These are phyloP conservation scores for Pseudocercospora cruenta DNA, from an alignment of 2,329 filamentous ascomycete species.

Conservation along the genomic window DNA sequence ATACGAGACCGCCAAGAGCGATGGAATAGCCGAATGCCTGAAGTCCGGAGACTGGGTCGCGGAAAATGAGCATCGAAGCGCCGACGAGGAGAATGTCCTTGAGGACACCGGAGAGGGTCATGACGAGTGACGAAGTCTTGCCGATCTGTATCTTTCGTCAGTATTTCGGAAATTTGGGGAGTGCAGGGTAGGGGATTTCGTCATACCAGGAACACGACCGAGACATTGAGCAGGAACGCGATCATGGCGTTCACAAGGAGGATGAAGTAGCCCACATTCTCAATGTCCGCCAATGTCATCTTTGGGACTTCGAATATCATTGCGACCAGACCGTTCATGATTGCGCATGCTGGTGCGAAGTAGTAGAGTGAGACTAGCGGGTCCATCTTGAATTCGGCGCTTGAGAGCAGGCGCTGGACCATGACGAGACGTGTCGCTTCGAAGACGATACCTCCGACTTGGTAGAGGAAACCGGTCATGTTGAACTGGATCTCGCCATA, in stretches of 20 bases:
- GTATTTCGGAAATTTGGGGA: background rate
- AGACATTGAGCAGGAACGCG: conserved; percentile 81
- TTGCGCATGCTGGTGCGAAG: conserved; percentile 81
- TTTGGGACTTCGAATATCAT: conserved; percentile 74
- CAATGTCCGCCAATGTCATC: conserved; percentile 70
- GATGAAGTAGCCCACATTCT: conserved; percentile 71
- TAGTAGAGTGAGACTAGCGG: conserved; percentile 87
- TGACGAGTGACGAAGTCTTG: conserved; percentile 82
- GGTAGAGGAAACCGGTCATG: conserved; percentile 76
- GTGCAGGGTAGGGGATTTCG: background rate
- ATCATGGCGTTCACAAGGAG: conserved; percentile 76
- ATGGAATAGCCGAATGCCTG: conserved; percentile 86
- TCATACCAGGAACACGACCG: conserved; percentile 81
- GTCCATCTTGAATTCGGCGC: conserved; percentile 88
- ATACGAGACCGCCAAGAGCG: conserved; percentile 75
- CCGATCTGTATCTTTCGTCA: conserved; percentile 64
- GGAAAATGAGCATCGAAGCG: conserved; percentile 81
- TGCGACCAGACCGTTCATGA: conserved; percentile 77
- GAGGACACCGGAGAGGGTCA: conserved; percentile 84
- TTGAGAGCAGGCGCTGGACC: conserved; percentile 81
- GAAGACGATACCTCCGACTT: conserved; percentile 76
- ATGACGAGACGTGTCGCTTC: conserved; percentile 82
- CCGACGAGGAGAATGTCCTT: conserved; percentile 84
- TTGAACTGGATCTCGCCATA: conserved; percentile 95
- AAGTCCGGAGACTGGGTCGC: conserved; percentile 71